A percentile compares a stretch with the other conserved stretches of the same genome.
Evolutionary conservation across 306 rosid genomes (phyloP).

Genomic region (Hylodesmum podocarpum): DNA sequence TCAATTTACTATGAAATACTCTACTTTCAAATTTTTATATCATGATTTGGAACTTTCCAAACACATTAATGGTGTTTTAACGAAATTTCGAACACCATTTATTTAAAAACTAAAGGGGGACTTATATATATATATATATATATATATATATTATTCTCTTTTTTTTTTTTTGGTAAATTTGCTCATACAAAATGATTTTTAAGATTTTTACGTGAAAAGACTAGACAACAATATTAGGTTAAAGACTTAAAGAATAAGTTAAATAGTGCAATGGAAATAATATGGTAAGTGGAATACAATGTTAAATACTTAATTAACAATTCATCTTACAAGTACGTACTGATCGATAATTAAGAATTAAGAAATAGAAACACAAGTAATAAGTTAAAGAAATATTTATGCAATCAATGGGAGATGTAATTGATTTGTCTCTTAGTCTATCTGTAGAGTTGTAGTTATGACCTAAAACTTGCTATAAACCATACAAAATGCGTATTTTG

Average conservation of each 20-base stretch:
- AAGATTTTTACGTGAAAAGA: background rate
- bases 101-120: no score
- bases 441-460: background rate
- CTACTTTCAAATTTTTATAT: background rate
- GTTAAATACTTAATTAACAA: background rate
- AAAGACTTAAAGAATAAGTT: background rate
- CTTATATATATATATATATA: no score
- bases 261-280: background rate
- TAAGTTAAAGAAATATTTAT: background rate
- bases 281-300: background rate
- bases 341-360: background rate
- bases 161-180: no score
- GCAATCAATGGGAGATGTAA: background rate
- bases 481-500: constrained; percentile 7
- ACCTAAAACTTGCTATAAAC: background rate
- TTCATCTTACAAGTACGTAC: background rate
- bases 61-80: no score
- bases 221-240: background rate
- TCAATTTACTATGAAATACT: background rate
- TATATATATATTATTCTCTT: no score
- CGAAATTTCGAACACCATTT: background rate
- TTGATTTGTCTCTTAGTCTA: background rate
- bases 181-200: background rate
- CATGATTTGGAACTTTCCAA: background rate
- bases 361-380: background rate